Conservation (phyloP, 306 rosid genomes). For the Quercus robur region DNA sequence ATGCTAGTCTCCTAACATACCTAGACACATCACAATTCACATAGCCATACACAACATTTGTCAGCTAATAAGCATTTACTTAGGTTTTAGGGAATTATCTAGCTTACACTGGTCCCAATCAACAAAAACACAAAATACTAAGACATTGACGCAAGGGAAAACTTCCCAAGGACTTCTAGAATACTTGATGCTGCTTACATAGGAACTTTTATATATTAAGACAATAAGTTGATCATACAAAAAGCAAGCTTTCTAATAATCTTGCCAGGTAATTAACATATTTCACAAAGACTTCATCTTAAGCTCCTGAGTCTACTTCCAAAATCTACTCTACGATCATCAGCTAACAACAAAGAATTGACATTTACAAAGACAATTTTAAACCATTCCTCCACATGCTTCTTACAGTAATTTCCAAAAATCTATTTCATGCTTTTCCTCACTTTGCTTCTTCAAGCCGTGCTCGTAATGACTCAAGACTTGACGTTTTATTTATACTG, state of each 20-base stretch:
- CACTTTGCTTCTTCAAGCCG: conserved; percentile 65
- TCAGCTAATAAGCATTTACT: no score
- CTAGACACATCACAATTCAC: no score
- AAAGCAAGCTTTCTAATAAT: not conserved
- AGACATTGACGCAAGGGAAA: no score
- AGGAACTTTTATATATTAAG: not conserved
- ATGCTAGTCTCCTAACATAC: no score
- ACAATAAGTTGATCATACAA: no score
- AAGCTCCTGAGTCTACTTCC: not conserved
- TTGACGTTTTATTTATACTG: conserved; percentile 54
- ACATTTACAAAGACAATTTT: conserved; percentile 9
- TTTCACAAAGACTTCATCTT: not conserved
- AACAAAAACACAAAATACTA: no score
- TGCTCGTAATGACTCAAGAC: conserved; percentile 38
- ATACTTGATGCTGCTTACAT: not conserved
- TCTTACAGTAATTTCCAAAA: not conserved
- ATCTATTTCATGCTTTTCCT: conserved; percentile 1
- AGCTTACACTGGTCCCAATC: no score
- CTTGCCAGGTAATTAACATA: not conserved
- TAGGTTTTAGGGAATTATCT: no score
- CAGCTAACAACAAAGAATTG: not conserved
- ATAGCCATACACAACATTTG: no score
- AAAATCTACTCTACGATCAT: not conserved
- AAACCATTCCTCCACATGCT: not conserved
- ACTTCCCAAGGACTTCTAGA: not conserved